Conservation (phyloP, 2,329 filamentous ascomycete species). For the Cercospora sp. region DNA sequence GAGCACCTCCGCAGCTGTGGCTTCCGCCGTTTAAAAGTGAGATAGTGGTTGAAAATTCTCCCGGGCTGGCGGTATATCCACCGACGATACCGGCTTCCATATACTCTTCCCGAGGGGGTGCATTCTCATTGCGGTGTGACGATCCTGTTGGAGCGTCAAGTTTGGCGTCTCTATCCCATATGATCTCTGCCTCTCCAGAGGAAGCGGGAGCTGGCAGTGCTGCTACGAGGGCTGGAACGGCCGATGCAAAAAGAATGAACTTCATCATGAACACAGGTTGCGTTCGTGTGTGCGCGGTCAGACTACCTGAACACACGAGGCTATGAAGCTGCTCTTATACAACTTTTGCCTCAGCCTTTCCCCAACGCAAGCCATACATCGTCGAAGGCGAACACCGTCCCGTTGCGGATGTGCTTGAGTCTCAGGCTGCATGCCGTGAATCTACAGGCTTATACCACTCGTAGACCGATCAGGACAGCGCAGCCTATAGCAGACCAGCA, state of each 20-base stretch:
- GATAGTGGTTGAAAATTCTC: background rate
- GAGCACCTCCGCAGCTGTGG: background rate
- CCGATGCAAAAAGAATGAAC: background rate
- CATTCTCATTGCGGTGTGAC: background rate
- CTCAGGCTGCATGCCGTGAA: background rate
- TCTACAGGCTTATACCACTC: background rate
- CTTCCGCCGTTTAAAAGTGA: background rate
- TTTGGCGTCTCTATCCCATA: background rate
- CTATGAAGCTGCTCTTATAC: background rate
- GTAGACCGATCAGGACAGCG: background rate
- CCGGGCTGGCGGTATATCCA: background rate
- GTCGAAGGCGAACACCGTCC: background rate
- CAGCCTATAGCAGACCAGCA: background rate
- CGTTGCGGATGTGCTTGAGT: background rate
- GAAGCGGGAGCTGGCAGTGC: background rate
- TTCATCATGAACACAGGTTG: background rate
- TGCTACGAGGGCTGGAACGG: background rate
- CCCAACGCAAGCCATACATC: background rate
- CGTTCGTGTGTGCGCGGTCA: background rate
- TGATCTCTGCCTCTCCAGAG: background rate
- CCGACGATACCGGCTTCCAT: background rate
- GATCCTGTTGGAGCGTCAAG: background rate
- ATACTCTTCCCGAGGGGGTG: background rate
- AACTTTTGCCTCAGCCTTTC: background rate
- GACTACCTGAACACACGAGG: background rate